These are phyloP conservation scores for Ogataea paradorogensis DNA, from an alignment of 805 yeast genomes.

Conservation along the genomic window DNA sequence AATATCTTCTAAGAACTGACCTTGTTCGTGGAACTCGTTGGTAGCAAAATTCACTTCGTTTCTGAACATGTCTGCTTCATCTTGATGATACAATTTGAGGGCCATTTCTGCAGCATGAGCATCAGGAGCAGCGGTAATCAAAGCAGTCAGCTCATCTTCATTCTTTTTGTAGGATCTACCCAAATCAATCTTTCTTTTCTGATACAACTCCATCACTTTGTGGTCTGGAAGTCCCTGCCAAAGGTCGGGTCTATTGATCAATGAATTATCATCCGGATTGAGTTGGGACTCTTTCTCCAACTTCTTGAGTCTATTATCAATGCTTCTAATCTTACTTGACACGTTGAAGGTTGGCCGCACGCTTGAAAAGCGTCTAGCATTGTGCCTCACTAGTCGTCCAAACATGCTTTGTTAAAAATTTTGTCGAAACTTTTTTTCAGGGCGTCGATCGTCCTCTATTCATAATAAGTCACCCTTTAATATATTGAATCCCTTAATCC, in stretches of 20 bases:
- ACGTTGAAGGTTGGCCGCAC: slow-evolving; percentile 6
- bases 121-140: slow-evolving; percentile 42
- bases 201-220: slow-evolving; percentile 57
- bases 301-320: slow-evolving; percentile 16
- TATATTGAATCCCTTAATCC: no score
- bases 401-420: slow-evolving; percentile 10
- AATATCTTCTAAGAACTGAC: slow-evolving; percentile 29
- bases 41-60: slow-evolving; percentile 41
- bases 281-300: slow-evolving; percentile 14
- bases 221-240: slow-evolving; percentile 72
- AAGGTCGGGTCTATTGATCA: slow-evolving; percentile 59
- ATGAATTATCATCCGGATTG: slow-evolving; percentile 23
- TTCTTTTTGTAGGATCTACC: slow-evolving; percentile 50
- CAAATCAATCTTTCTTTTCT: slow-evolving; percentile 49
- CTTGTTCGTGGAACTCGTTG: slow-evolving; percentile 37
- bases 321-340: slow-evolving; percentile 7
- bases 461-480: no score
- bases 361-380: slow-evolving; percentile 10
- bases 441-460: slow-evolving; percentile 9
- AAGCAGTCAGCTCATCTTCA: slow-evolving; percentile 54
- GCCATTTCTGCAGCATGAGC: slow-evolving; percentile 28
- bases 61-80: slow-evolving; percentile 43
- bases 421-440: slow-evolving; percentile 7
- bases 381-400: slow-evolving; percentile 10
- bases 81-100: slow-evolving; percentile 36